phyloP scores from a whole-genome alignment of 495 filamentous ascomycete species.

The Durotheca rogersii region DNA sequence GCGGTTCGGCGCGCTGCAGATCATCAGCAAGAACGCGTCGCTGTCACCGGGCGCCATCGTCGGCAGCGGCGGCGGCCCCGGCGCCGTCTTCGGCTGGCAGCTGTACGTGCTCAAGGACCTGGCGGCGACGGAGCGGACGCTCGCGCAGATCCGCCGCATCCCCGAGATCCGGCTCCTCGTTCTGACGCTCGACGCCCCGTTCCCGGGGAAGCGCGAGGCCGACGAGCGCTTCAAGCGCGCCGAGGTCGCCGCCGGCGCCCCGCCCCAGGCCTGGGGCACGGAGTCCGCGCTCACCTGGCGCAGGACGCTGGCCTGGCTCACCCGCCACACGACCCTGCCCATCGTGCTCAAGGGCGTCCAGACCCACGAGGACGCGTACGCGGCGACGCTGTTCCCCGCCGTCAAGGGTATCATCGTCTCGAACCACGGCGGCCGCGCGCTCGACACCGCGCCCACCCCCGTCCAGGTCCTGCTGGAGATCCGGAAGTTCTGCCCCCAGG shows the following conservation, averaged over 20 bases:
- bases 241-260: conserved; percentile 40
- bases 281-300: conserved; percentile 72
- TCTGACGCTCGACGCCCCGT: conserved; percentile 76
- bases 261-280: conserved; percentile 57
- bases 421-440: conserved; percentile 76
- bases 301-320: conserved; percentile 65
- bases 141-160: conserved; percentile 65
- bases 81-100: conserved; percentile 78
- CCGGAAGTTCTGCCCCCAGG: conserved; percentile 74
- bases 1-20: conserved; percentile 65
- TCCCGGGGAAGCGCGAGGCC: conserved; percentile 77
- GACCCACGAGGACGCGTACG: conserved; percentile 79
- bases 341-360: conserved; percentile 80
- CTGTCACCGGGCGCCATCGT: conserved; percentile 75
- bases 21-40: conserved; percentile 77
- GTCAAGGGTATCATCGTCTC: conserved; percentile 75
- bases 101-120: conserved; percentile 74
- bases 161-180: conserved; percentile 67
- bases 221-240: conserved; percentile 59
- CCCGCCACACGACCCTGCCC: conserved; percentile 64
- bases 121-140: conserved; percentile 66
- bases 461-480: conserved; percentile 78
- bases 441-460: conserved; percentile 74
- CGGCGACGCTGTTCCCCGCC: conserved; percentile 60
- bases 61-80: conserved; percentile 52